phyloP scores from a whole-genome alignment of 768 basidiomycete species.

The Mycena galericulata region DNA sequence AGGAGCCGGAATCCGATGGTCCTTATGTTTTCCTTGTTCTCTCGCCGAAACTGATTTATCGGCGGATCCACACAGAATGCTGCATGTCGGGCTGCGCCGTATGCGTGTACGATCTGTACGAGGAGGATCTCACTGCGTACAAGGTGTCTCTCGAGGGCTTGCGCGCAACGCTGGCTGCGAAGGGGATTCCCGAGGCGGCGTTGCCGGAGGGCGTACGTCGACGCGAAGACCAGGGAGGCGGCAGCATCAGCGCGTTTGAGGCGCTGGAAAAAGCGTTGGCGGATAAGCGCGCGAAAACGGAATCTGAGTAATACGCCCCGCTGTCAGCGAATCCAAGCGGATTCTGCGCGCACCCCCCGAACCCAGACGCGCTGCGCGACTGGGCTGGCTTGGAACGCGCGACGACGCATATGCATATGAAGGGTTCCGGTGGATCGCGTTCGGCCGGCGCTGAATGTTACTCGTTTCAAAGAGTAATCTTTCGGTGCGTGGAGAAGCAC shows the following conservation, averaged over 20 bases:
- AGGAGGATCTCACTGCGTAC: conserved; percentile 77
- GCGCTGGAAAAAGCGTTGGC: conserved; percentile 72
- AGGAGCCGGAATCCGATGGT: conserved; percentile 77
- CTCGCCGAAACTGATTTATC: not conserved
- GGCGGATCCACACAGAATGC: conserved; percentile 67
- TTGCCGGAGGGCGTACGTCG: conserved; percentile 75
- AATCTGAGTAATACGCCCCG: not conserved
- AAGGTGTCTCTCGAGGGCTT: conserved; percentile 64
- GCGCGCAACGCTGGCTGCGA: conserved; percentile 58
- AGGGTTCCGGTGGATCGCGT: conserved; percentile 50
- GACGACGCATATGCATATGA: conserved; percentile 52
- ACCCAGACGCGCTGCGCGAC: conserved; percentile 1
- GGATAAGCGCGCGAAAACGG: conserved; percentile 48
- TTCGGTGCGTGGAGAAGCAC: too few species aligned
- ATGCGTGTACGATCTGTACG: conserved; percentile 92
- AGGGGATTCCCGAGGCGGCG: conserved; percentile 63
- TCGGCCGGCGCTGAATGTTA: conserved; percentile 20
- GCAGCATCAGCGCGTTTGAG: conserved; percentile 71
- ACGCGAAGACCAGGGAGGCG: conserved; percentile 24
- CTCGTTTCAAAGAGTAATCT: too few species aligned
- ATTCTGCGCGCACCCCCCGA: not conserved
- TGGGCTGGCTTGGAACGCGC: conserved; percentile 29
- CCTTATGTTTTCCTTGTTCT: conserved; percentile 32
- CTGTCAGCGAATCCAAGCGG: not conserved
- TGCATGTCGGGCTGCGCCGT: conserved; percentile 96